Base-by-base conservation (phyloP, 805 yeast species). In the Teunomyces cretensis region DNA sequence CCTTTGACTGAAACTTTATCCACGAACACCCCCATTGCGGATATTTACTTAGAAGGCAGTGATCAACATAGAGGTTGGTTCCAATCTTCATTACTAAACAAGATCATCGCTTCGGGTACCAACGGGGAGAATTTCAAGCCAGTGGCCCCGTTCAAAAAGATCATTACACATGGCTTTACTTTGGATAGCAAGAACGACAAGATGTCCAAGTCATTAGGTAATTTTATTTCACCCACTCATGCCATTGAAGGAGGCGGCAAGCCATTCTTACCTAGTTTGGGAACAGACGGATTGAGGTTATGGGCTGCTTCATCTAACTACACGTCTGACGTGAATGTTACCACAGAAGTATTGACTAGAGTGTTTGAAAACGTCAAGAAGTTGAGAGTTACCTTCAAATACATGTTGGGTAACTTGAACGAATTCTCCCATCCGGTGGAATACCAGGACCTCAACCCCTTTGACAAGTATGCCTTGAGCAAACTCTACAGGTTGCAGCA, bases 21-120 rank as follows among this genome's bases (percentile, higher is more conserved):
- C 4, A 27, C 51, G 12, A 41, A 38, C 9, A 36, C 45, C n/a
- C 67, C 66, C 4, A 49, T 62, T 35, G 84, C 95, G 0, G 95
- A 91, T 64, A 76, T 88, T n/a, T 92, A 89, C 59, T 64, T 92
- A 11, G 99, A 94, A 70, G 99, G 99, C 2, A 81, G 91, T n/a
- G 99, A 94, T 60, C 99, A 94, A 64, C 99, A 94, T 60, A 79
- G 99, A 48, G 99, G 99, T 1, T 94, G 99, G 99, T 94, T 94
- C 62, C 99, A 94, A 68, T 88, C 96, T 27, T 89, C 97, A 1
- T 67, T 94, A 22, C 69, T 94, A 46, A 90, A 95, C 17, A 86
- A 82, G 57, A 77, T 89, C 16, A 70, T 72, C n/a, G 67, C 70
- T 1, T 67, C 74, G 1, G 75, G 75, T 2, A 86, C 86, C 3